A percentile compares a stretch with the other conserved stretches of the same genome.
Conservation (phyloP, 2,329 filamentous ascomycete species). For the Teratosphaeria gauchensis region DNA sequence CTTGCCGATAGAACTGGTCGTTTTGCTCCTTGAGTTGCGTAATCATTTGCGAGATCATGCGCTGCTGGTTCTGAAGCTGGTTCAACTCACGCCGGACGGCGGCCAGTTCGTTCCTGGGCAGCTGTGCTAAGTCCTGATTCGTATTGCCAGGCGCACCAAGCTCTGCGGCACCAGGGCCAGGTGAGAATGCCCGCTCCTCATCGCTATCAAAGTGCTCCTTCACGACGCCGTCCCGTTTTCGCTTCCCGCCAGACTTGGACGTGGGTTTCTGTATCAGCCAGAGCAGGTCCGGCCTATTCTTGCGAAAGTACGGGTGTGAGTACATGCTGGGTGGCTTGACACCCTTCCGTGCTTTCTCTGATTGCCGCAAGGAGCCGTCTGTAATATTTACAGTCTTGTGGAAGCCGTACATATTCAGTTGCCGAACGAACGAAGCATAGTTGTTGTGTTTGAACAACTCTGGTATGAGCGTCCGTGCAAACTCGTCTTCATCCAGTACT, state of each 20-base stretch:
- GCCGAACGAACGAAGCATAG: constrained; percentile 66
- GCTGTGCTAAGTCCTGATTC: constrained; percentile 40
- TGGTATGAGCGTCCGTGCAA: constrained; percentile 62
- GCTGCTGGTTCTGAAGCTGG: constrained; percentile 76
- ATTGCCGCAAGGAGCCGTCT: constrained; percentile 95
- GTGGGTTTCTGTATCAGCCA: constrained; percentile 97
- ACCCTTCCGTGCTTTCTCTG: constrained; percentile 91
- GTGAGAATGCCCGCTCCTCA: constrained; percentile 39
- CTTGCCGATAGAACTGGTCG: constrained; percentile 77
- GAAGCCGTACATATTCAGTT: constrained; percentile 52
- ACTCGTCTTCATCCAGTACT: constrained; percentile 89
- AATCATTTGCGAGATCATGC: constrained; percentile 75
- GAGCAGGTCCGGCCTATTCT: constrained; percentile 80
- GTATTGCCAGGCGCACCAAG: constrained; percentile 21
- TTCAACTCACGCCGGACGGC: constrained; percentile 70
- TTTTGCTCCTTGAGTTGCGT: constrained; percentile 74
- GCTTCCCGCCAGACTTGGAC: constrained; percentile 46
- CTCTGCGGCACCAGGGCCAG: constrained; percentile 18
- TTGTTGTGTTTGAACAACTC: constrained; percentile 74
- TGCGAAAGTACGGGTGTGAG: constrained; percentile 90
- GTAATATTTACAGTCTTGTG: constrained; percentile 58
- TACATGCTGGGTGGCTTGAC: constrained; percentile 94
- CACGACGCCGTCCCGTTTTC: constrained; percentile 45
- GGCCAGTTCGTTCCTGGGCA: constrained; percentile 63
- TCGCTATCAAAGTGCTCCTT: constrained; percentile 66